These are phyloP conservation scores for Periconia macrospinosa DNA, from an alignment of 2,329 filamentous ascomycete species.

Conservation along the genomic window DNA sequence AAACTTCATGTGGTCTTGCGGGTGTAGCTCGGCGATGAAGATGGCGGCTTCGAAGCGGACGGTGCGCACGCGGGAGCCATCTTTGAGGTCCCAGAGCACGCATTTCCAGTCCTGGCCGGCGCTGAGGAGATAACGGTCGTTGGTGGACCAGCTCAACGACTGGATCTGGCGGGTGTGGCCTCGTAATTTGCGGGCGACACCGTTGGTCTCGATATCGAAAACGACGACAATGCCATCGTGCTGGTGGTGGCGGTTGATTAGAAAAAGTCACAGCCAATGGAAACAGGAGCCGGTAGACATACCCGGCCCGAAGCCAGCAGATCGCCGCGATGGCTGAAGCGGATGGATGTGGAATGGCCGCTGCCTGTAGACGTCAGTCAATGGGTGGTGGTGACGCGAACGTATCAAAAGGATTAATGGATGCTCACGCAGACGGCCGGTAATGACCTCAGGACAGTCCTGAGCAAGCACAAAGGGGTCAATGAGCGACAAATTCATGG, in stretches of 20 bases:
- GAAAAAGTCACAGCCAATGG: slow-evolving; percentile 8
- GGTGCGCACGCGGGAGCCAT: slow-evolving; percentile 72
- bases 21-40: slow-evolving; percentile 94
- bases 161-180: slow-evolving; percentile 94
- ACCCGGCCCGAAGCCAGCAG: slow-evolving; percentile 91
- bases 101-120: slow-evolving; percentile 96
- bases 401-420: neutral
- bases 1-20: slow-evolving; percentile 84
- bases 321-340: slow-evolving; percentile 94
- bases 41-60: slow-evolving; percentile 91
- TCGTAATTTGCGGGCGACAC: slow-evolving; percentile 88
- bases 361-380: slow-evolving; percentile 54
- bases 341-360: slow-evolving; percentile 67
- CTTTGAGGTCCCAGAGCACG: slow-evolving; percentile 88
- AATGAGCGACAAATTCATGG: slow-evolving; percentile 72
- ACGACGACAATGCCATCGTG: slow-evolving; percentile 90
- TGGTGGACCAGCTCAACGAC: slow-evolving; percentile 91
- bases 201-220: slow-evolving; percentile 97
- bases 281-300: slow-evolving; percentile 14
- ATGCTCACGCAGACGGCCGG: slow-evolving; percentile 74
- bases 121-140: slow-evolving; percentile 87
- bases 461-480: slow-evolving; percentile 72
- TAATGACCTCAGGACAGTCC: slow-evolving; percentile 90
- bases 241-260: slow-evolving; percentile 38
- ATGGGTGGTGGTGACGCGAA: slow-evolving; percentile 37